phyloP scores from a whole-genome alignment of 768 basidiomycete species.

The Strobilomyces echinocephalus region DNA sequence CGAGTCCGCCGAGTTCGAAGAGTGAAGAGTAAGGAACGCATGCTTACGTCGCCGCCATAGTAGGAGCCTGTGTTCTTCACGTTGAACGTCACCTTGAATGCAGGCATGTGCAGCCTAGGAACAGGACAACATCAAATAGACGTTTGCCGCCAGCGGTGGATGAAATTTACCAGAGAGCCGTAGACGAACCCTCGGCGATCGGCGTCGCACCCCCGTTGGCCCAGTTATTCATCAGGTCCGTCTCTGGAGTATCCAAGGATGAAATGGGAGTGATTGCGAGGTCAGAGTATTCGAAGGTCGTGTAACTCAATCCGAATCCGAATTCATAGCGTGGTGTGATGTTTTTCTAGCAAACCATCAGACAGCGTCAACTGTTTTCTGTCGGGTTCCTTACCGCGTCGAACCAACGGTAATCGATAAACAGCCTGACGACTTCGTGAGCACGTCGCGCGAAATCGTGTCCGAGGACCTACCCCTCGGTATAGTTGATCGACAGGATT shows the following conservation, averaged over 20 bases:
- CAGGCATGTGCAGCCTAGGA: conserved; percentile 62
- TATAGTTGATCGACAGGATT: conserved; percentile 54
- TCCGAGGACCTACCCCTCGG: conserved; percentile 37
- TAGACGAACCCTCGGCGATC: conserved; percentile 51
- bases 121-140: background rate
- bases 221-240: conserved; percentile 45
- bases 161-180: conserved; percentile 52
- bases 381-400: conserved; percentile 48
- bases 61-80: conserved; percentile 61
- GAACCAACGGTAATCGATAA: conserved; percentile 72
- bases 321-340: conserved; percentile 84
- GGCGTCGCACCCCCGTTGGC: conserved; percentile 53
- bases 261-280: conserved; percentile 45
- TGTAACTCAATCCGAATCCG: conserved; percentile 86
- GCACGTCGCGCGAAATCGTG: background rate
- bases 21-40: background rate
- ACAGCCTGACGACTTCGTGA: conserved; percentile 33
- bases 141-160: background rate
- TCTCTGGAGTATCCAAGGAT: conserved; percentile 28
- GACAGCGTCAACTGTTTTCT: background rate
- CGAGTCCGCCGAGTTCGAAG: background rate
- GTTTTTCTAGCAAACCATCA: conserved; percentile 40
- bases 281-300: conserved; percentile 67
- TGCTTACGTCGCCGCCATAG: conserved; percentile 60
- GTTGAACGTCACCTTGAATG: conserved; percentile 56